Conservation (phyloP, 2,329 filamentous ascomycete species). For the Pyricularia sp. region DNA sequence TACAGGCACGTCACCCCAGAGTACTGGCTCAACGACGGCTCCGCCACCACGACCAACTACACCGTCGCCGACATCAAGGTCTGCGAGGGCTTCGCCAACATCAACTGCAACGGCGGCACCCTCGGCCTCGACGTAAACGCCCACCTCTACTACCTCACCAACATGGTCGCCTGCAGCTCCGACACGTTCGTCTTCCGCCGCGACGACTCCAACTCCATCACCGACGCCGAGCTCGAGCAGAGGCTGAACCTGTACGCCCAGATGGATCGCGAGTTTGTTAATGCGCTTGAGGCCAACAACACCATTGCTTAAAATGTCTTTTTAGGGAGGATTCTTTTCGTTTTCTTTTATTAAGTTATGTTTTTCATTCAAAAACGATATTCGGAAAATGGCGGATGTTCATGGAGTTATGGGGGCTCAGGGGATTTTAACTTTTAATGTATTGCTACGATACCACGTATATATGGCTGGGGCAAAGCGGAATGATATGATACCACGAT, state of each 20-base stretch:
- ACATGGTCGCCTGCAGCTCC: slow-evolving; percentile 26
- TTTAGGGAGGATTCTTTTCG: not conserved
- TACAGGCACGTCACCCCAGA: slow-evolving; percentile 59
- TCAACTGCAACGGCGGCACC: slow-evolving; percentile 34
- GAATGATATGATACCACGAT: not conserved
- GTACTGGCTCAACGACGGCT: slow-evolving; percentile 43
- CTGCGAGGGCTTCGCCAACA: slow-evolving; percentile 35
- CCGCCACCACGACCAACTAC: slow-evolving; percentile 21
- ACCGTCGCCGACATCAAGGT: slow-evolving; percentile 25
- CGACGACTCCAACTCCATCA: slow-evolving; percentile 8
- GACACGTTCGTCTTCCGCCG: slow-evolving; percentile 13
- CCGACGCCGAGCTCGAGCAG: slow-evolving; percentile 23
- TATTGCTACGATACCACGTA: not conserved
- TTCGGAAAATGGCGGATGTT: not conserved
- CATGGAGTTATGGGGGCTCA: not conserved
- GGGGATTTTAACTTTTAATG: not conserved
- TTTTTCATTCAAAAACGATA: not conserved
- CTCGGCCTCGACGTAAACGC: slow-evolving; percentile 28
- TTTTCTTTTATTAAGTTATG: not conserved
- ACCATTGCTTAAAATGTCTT: not conserved
- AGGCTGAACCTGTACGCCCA: not conserved
- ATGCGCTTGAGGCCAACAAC: not conserved
- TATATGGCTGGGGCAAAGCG: not conserved
- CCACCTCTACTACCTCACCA: slow-evolving; percentile 36
- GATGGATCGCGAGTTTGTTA: slow-evolving; percentile 3